Percentiles rank a stretch among this genome's conserved stretches.
Conservation (phyloP, 805 yeast species). For the Kluyveromyces siamensis region DNA sequence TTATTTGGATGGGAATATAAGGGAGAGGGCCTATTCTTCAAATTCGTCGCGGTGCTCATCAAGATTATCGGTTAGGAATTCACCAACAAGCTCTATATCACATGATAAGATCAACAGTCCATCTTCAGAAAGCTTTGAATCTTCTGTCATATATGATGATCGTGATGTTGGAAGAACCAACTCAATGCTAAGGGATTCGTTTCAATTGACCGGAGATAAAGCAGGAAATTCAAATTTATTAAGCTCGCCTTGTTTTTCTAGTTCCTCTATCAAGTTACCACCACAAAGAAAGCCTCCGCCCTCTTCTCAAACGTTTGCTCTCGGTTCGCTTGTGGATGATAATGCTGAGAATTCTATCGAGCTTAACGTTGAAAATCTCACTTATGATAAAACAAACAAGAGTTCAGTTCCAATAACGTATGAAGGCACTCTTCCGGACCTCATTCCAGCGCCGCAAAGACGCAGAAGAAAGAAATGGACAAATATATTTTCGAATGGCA, state of each 20-base stretch:
- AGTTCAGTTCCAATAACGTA: constrained; percentile 9
- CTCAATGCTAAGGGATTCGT: not conserved
- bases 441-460: constrained; percentile 18
- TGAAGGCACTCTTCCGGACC: constrained; percentile 20
- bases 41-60: constrained; percentile 1
- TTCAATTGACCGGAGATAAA: not conserved
- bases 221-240: not conserved
- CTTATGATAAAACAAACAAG: constrained; percentile 3
- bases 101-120: not conserved
- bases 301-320: not conserved
- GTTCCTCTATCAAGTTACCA: not conserved
- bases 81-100: not conserved
- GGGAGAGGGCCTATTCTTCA: not conserved
- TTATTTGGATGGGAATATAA: not conserved
- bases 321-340: not conserved
- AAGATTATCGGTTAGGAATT: not conserved
- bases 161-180: not conserved
- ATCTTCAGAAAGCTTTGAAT: not conserved
- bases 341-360: not conserved
- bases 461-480: constrained; percentile 8
- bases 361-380: constrained; percentile 6
- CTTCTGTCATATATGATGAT: not conserved
- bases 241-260: not conserved
- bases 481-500: not conserved
- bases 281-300: not conserved